These are phyloP conservation scores for Parastagonospora avenae DNA, from an alignment of 2,329 filamentous ascomycete species.

Conservation along the genomic window DNA sequence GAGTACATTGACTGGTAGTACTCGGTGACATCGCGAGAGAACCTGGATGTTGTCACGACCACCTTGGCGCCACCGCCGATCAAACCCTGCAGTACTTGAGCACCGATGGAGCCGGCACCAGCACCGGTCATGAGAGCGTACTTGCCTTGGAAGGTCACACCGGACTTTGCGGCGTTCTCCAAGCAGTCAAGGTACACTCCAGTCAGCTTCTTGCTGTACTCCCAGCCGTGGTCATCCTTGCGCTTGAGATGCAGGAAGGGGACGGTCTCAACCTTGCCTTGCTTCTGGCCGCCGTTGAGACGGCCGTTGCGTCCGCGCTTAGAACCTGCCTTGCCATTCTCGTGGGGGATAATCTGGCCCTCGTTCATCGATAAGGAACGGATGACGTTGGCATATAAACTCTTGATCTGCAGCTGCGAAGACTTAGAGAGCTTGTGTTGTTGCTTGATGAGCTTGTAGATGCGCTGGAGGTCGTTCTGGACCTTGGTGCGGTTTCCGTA, in stretches of 20 bases:
- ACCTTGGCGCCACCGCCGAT: slow-evolving; percentile 98
- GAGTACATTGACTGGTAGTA: slow-evolving; percentile 99
- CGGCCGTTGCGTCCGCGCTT: slow-evolving; percentile 63
- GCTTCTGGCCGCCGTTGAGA: slow-evolving; percentile 64
- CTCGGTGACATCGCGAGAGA: slow-evolving; percentile 96
- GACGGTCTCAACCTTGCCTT: slow-evolving; percentile 93
- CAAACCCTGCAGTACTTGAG: slow-evolving; percentile 92
- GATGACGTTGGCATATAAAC: slow-evolving; percentile 89
- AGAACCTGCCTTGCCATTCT: slow-evolving; percentile 71
- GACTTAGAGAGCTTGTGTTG: slow-evolving; percentile 98
- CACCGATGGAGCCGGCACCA: slow-evolving; percentile 95
- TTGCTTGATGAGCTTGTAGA: slow-evolving; percentile 98
- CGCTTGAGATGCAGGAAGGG: slow-evolving; percentile 97
- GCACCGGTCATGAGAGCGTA: slow-evolving; percentile 98
- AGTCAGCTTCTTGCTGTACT: slow-evolving; percentile 99
- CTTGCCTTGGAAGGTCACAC: slow-evolving; percentile 92
- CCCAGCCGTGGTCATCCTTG: slow-evolving; percentile 92
- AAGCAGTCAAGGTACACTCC: slow-evolving; percentile 90
- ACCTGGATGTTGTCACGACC: slow-evolving; percentile 93
- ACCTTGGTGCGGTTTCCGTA: slow-evolving; percentile 99
- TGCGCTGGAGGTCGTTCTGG: slow-evolving; percentile 89
- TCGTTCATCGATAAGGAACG: slow-evolving; percentile 97
- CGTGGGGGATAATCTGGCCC: slow-evolving; percentile 91
- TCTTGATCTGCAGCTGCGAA: slow-evolving; percentile 95
- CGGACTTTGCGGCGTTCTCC: slow-evolving; percentile 83